Conservation (phyloP, 2,329 filamentous ascomycete genomes). For the Phaeomoniella chlamydospora region DNA sequence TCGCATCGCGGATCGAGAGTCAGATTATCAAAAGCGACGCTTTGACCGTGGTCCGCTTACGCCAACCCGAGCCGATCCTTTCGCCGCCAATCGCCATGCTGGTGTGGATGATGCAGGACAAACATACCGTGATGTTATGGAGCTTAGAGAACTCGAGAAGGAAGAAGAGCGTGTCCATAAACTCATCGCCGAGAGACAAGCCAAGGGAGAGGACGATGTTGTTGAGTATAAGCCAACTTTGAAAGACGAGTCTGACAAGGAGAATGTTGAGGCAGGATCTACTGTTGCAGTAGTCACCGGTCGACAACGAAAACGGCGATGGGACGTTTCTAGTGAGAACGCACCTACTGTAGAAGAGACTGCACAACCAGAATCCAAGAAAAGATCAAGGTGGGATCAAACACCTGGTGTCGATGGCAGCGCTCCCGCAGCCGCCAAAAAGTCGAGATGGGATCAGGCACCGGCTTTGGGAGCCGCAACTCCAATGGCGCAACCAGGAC, state of each 20-base stretch:
- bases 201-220: conserved; percentile 42
- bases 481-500: conserved; percentile 56
- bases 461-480: conserved; percentile 54
- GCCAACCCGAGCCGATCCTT: conserved; percentile 73
- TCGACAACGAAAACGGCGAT: conserved; percentile 84
- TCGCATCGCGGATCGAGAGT: conserved; percentile 83
- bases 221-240: conserved; percentile 60
- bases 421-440: conserved; percentile 52
- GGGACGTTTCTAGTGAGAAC: conserved; percentile 61
- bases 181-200: conserved; percentile 63
- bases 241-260: conserved; percentile 51
- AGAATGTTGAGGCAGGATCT: conserved; percentile 56
- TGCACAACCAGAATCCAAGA: conserved; percentile 46
- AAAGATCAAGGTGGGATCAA: conserved; percentile 80
- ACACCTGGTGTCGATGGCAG: conserved; percentile 46
- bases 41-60: conserved; percentile 72
- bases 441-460: conserved; percentile 86
- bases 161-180: conserved; percentile 80
- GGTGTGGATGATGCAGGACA: conserved; percentile 56
- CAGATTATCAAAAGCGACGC: conserved; percentile 91
- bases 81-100: conserved; percentile 59
- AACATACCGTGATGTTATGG: conserved; percentile 85
- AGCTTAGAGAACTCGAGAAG: conserved; percentile 73
- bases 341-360: conserved; percentile 35
- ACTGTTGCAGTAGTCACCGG: conserved; percentile 48